phyloP scores from a whole-genome alignment of 495 filamentous ascomycete species.

The Penicillium roqueforti region DNA sequence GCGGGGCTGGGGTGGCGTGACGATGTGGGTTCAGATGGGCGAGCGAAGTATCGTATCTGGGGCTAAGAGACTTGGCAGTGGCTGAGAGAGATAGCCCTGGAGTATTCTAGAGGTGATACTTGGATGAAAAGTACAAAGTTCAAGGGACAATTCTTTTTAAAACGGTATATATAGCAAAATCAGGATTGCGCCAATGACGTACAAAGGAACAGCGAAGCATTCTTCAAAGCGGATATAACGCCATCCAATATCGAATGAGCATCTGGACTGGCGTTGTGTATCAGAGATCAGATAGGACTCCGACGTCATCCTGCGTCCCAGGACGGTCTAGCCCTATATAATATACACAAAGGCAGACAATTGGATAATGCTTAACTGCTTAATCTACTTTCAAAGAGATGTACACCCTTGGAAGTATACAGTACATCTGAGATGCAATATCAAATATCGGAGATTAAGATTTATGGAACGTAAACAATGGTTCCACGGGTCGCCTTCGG shows the following conservation, averaged over 20 bases:
- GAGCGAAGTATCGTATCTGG: not conserved
- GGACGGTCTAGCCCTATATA: constrained; percentile 15
- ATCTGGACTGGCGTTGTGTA: not conserved
- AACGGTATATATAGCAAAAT: not conserved
- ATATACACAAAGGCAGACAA: not conserved
- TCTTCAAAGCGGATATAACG: not conserved
- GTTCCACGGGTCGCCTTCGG: constrained; percentile 23
- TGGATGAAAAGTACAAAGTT: not conserved
- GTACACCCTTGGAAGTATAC: not conserved
- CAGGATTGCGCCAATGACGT: constrained; percentile 2
- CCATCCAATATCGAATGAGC: constrained; percentile 11
- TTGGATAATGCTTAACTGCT: too few species aligned
- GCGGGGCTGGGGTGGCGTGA: constrained; percentile 29
- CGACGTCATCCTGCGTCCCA: constrained; percentile 24
- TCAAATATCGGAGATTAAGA: not conserved
- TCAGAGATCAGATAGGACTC: not conserved
- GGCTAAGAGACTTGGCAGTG: constrained; percentile 14
- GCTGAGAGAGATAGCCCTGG: constrained; percentile 19
- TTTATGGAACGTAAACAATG: constrained; percentile 8
- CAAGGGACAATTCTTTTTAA: not conserved
- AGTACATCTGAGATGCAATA: too few species aligned
- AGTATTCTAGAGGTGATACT: not conserved
- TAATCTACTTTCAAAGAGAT: too few species aligned
- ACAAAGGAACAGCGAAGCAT: not conserved
- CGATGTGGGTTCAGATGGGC: constrained; percentile 13